Evolutionary conservation across 2,329 filamentous ascomycete species (phyloP).

Genomic region (Colletotrichum nymphaeae): DNA sequence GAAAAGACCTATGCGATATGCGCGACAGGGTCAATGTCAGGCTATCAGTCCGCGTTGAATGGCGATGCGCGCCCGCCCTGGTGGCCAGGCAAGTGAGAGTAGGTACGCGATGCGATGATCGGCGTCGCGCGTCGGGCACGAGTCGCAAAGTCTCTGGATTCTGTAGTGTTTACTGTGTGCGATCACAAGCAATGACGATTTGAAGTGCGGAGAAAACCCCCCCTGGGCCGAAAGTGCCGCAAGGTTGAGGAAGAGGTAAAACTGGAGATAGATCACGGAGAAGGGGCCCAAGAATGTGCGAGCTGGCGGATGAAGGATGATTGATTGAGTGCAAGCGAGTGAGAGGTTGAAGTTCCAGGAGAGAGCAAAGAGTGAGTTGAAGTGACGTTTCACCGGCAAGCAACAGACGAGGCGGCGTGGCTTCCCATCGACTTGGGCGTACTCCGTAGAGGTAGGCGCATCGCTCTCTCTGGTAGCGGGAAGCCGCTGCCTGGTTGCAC

Average conservation of each 20-base stretch:
- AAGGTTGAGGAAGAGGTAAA: neutral
- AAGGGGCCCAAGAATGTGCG: neutral
- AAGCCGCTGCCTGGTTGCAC: neutral
- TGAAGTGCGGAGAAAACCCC: slow-evolving; percentile 22
- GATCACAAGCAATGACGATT: slow-evolving; percentile 7
- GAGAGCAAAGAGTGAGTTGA: neutral
- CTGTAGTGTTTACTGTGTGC: slow-evolving; percentile 25
- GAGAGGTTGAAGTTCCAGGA: neutral
- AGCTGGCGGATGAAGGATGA: neutral
- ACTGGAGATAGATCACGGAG: neutral
- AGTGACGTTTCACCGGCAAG: slow-evolving; percentile 12
- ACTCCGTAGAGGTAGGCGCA: neutral
- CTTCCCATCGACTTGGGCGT: neutral
- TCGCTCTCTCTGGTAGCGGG: neutral
- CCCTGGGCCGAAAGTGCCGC: neutral
- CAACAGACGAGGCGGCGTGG: neutral
- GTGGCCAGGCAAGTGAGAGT: neutral
- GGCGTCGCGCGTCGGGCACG: slow-evolving; percentile 15
- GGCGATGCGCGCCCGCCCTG: neutral
- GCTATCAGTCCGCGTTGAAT: neutral
- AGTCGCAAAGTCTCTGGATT: neutral
- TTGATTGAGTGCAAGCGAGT: neutral
- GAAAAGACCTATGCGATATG: neutral
- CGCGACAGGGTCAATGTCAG: neutral
- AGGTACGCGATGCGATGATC: slow-evolving; percentile 11